These are phyloP conservation scores for Acanthamoeba triangularis DNA, from an alignment of 208 protist species.

Conservation along the genomic window DNA sequence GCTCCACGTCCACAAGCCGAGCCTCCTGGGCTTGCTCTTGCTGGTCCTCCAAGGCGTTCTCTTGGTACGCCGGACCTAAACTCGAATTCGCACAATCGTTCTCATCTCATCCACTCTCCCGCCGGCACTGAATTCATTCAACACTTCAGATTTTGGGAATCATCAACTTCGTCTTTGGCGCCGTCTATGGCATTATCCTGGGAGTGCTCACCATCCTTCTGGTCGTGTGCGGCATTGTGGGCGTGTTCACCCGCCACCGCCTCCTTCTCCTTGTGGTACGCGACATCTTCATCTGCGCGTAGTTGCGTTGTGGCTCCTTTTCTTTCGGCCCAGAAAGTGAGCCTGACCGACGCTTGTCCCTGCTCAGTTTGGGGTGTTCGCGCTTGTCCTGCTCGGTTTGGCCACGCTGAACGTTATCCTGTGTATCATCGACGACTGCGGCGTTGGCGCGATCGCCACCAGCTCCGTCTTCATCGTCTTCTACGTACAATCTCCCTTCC, in stretches of 20 bases:
- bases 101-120: neutral
- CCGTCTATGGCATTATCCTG: neutral
- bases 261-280: conserved; percentile 14
- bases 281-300: neutral
- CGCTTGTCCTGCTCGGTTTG: neutral
- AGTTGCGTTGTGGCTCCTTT: neutral
- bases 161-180: conserved; percentile 26
- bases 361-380: neutral
- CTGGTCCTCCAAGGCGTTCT: neutral
- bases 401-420: conserved; percentile 8
- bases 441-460: neutral
- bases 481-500: neutral
- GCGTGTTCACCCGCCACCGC: conserved; percentile 6
- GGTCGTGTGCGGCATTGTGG: neutral
- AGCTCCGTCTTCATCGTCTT: neutral
- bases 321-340: neutral
- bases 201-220: neutral
- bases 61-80: neutral
- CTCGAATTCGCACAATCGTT: neutral
- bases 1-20: neutral
- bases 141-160: neutral
- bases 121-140: neutral
- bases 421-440: neutral
- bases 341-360: neutral
- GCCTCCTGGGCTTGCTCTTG: neutral